These are phyloP conservation scores for Cetradonia linearis DNA, from an alignment of 495 filamentous ascomycete genomes.

Conservation along the genomic window DNA sequence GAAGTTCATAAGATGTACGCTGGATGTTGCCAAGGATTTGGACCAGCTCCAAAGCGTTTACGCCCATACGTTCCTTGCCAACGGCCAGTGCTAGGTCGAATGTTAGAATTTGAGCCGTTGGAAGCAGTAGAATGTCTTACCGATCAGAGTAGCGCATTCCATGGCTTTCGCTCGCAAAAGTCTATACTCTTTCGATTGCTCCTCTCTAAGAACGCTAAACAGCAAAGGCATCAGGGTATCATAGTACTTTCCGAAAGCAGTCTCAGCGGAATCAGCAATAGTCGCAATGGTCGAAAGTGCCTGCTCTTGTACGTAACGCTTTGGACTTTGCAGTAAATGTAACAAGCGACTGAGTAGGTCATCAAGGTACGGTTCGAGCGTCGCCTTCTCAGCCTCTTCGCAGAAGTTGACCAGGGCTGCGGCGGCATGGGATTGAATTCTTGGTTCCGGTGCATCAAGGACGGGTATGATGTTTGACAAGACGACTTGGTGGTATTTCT, in stretches of 20 bases:
- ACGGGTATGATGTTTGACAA: slow-evolving; percentile 88
- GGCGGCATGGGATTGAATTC: slow-evolving; percentile 94
- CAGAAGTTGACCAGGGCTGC: slow-evolving; percentile 98
- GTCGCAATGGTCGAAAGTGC: slow-evolving; percentile 97
- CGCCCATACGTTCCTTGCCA: slow-evolving; percentile 80
- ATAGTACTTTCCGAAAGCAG: slow-evolving; percentile 93
- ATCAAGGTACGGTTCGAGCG: slow-evolving; percentile 89
- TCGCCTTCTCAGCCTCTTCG: slow-evolving; percentile 89
- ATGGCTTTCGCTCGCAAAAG: slow-evolving; percentile 94
- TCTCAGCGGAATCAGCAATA: slow-evolving; percentile 94
- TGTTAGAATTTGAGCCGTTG: background rate
- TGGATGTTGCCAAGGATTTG: slow-evolving; percentile 81
- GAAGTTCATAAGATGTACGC: slow-evolving; percentile 22
- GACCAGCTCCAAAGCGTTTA: slow-evolving; percentile 76
- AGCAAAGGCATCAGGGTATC: slow-evolving; percentile 88
- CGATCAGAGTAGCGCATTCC: slow-evolving; percentile 95
- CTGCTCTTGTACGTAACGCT: slow-evolving; percentile 96
- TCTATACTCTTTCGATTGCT: slow-evolving; percentile 85
- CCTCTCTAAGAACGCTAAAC: slow-evolving; percentile 75
- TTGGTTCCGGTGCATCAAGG: slow-evolving; percentile 76
- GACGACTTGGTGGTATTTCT: slow-evolving; percentile 79
- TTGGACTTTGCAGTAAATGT: slow-evolving; percentile 72
- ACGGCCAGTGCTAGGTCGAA: slow-evolving; percentile 63
- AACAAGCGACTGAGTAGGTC: slow-evolving; percentile 73
- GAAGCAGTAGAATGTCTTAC: slow-evolving; percentile 7